Percentiles rank a stretch among this genome's conserved stretches.
These are phyloP conservation scores for Cyclotella cryptica DNA, from an alignment of 108 stramenopile species.

Conservation along the genomic window DNA sequence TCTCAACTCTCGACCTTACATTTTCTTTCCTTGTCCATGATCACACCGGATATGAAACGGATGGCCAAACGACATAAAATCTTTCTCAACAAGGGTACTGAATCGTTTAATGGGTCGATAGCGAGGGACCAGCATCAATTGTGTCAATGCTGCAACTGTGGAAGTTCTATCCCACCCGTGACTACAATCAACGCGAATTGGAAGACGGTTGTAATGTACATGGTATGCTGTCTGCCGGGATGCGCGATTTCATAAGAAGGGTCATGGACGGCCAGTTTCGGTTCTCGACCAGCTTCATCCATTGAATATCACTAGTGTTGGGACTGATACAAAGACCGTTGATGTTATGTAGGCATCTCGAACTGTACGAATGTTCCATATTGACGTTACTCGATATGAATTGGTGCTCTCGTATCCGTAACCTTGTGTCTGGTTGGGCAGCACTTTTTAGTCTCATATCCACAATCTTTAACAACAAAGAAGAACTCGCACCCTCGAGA, in stretches of 20 bases:
- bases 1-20: constrained; percentile 61
- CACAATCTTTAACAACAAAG: constrained; percentile 83
- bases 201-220: constrained; percentile 85
- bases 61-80: constrained; percentile 98
- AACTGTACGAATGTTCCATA: constrained; percentile 91
- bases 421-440: constrained; percentile 88
- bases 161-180: constrained; percentile 99
- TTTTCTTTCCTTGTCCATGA: constrained; percentile 90
- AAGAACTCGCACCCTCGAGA: constrained; percentile 42
- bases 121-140: constrained; percentile 96
- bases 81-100: constrained; percentile 94
- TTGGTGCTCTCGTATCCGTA: constrained; percentile 93
- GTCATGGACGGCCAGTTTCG: constrained; percentile 93
- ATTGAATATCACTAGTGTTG: constrained; percentile 65
- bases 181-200: constrained; percentile 96
- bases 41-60: constrained; percentile 93
- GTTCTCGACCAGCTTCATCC: constrained; percentile 84
- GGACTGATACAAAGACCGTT: constrained; percentile 64
- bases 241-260: constrained; percentile 85
- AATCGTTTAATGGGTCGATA: constrained; percentile 96
- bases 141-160: constrained; percentile 90
- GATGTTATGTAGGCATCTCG: constrained; percentile 83
- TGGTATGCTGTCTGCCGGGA: constrained; percentile 89
- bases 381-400: constrained; percentile 75
- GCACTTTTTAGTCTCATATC: constrained; percentile 86